Conservation (phyloP, 345 rosid genomes). For the Geranium rotundifolium region DNA sequence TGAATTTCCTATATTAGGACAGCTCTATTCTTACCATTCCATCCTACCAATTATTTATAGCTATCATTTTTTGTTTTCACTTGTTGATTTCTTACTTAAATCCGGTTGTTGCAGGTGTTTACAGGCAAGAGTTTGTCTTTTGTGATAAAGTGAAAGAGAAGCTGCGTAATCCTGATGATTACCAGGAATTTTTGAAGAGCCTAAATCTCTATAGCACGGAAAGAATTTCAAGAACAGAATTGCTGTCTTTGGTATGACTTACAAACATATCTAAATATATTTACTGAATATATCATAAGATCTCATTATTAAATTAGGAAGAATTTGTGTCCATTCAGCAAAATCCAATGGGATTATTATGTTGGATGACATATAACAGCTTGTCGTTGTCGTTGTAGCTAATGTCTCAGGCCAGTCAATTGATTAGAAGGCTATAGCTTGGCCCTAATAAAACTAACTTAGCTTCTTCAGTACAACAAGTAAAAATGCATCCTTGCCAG, state of each 20-base stretch:
- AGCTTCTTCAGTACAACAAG: background rate
- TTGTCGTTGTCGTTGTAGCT: too few relatives aligned
- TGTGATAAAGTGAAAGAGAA: slow-evolving; percentile 78
- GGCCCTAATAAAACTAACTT: background rate
- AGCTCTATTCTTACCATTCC: too few relatives aligned
- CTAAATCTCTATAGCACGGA: slow-evolving; percentile 78
- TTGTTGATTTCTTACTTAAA: background rate
- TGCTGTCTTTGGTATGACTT: slow-evolving; percentile 71
- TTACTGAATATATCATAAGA: background rate
- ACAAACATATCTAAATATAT: background rate
- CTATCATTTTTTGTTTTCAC: background rate
- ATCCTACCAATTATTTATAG: background rate
- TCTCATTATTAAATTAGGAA: too few relatives aligned
- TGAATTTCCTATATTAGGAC: too few relatives aligned
- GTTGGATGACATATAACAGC: too few relatives aligned
- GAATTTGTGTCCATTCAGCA: background rate
- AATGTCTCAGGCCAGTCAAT: background rate
- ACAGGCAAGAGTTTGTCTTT: slow-evolving; percentile 65
- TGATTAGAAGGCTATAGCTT: background rate
- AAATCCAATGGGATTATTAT: too few relatives aligned
- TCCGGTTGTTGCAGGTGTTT: slow-evolving; percentile 37
- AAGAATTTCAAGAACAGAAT: slow-evolving; percentile 64
- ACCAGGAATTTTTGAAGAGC: slow-evolving; percentile 77
- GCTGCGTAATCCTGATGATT: slow-evolving; percentile 45
- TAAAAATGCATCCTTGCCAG: too few relatives aligned